Conservation (phyloP, 768 basidiomycete genomes). For the Mycena chlorophos region DNA sequence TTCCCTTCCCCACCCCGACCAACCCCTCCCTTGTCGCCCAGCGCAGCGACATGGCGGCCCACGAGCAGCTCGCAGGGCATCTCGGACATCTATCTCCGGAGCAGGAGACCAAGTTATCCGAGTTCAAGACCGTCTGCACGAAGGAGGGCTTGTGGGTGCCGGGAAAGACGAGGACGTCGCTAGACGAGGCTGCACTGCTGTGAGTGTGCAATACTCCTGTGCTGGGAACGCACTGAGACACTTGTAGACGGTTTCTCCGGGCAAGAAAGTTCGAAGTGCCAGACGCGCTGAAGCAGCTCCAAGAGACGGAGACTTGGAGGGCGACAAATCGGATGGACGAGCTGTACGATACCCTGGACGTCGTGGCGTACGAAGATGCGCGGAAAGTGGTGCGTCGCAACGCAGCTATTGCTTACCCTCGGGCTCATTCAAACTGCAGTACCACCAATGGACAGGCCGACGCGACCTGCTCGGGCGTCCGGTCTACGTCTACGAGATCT, state of each 20-base stretch:
- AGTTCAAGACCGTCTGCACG: constrained; percentile 42
- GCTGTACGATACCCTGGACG: constrained; percentile 48
- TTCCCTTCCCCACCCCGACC: no score
- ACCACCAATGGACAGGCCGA: constrained; percentile 60
- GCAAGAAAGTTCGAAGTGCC: constrained; percentile 52
- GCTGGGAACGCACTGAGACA: not conserved
- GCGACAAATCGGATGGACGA: constrained; percentile 43
- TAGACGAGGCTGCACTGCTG: constrained; percentile 50
- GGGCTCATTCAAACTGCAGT: constrained; percentile 21
- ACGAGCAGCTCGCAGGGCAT: constrained; percentile 36
- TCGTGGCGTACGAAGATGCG: constrained; percentile 45
- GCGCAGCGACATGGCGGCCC: no score
- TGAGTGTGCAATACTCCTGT: constrained; percentile 20
- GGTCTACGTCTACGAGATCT: constrained; percentile 36
- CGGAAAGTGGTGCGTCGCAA: constrained; percentile 32
- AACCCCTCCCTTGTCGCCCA: no score
- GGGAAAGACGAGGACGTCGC: constrained; percentile 29
- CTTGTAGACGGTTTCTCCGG: constrained; percentile 55
- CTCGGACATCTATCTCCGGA: constrained; percentile 37
- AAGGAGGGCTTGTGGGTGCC: constrained; percentile 39
- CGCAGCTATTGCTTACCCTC: not conserved
- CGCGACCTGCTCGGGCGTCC: constrained; percentile 43
- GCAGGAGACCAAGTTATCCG: constrained; percentile 36
- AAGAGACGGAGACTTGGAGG: constrained; percentile 53
- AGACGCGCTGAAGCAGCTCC: constrained; percentile 53